Base-by-base conservation (phyloP, 352 stramenopile species). In the Globisporangium mamillatum region DNA sequence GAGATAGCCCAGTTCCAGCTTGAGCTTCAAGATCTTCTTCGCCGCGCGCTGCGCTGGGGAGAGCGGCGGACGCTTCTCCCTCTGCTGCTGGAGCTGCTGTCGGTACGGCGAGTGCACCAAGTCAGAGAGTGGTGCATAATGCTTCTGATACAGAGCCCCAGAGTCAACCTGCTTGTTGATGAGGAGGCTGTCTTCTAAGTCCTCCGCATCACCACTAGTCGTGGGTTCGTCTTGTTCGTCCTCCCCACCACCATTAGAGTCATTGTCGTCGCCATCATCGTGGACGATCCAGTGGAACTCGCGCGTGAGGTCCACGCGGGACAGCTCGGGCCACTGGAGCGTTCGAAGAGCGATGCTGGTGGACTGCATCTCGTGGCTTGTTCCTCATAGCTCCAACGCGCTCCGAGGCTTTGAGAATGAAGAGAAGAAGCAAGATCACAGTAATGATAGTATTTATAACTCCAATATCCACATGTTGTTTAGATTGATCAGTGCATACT, bases 21-120 rank as follows among this genome's bases (percentile, higher is more conserved):
- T 81, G 44, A 90, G 60, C 48, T 82, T 70, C 29, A 87, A 75
- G 9, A 90, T 88, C 65, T 74, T 78, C 67, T 78, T 82, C 16
- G 75, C 82, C 3, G 82, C 82, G 64, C 73, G 82, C 48, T 86
- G 79, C 3, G 78, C 76, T 24, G 79, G 79, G n/a, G 81, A 84
- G 54, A 73, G 62, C 10, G 57, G 52, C 4, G 71, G 66, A 52
- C 64, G 73, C 38, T 59, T 38, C 20, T 56, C 57, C 36, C 68
- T 76, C 25, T 57, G 69, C 4, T 63, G 68, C 3, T 69, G 59
- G 1, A 83, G 69, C 7, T 10, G 38, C 54, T 79, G 76, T 16
- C 65, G 63, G 63, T 86, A 87, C n/a, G 79, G 78, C 53, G 82
- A 88, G 5, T 38, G n/a, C 16, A 25, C 53, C 62, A 67, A 59